Base-by-base conservation (phyloP, 2,329 filamentous ascomycete genomes). In the Diplodia mutila region DNA sequence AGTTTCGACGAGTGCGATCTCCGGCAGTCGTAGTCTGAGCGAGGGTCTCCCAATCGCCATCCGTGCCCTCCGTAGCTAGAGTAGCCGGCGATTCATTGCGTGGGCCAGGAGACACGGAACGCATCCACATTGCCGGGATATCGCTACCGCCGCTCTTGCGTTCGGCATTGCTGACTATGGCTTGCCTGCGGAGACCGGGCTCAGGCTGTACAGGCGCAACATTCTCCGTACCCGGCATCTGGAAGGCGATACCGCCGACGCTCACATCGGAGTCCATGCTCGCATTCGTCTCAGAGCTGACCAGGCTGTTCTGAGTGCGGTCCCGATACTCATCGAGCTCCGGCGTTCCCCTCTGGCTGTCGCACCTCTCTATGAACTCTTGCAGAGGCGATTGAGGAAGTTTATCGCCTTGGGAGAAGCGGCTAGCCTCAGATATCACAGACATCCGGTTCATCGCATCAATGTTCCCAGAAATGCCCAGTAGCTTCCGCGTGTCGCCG, bases 21-120 rank as follows among this genome's bases (percentile, higher is more conserved):
- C 21, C 52, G 8, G 7, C 27, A 21, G 16, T 49, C 11, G 39
- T 75, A 16, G 69, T 68, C 8, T 71, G 71, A 11, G 53, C 74
- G 29, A 78, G 66, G 2, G 77, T 79, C 49, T 78, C 76, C 78
- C 78, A 79, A 48, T 79, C 78, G 12, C 69, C 72, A 25, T 70
- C 72, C 2, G 74, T 72, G 9, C 71, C 70, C 32, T 72, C 66
- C 6, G 46, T 29, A 14, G 29, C 23, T 18, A 59, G 25, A 8
- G 42, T 59, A 3, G 46, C 46, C 3, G 42, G 61, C 39, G 32
- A 49, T 37, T 21, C 68, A 70, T 29, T 69, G 52, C 51, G 71
- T 34, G 49, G 25, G 7, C 64, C 63, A 4, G 67, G 54, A 4
- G 65, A 67, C 16, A 34, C 25, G 29, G 57, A 23, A 32, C 55